These are phyloP conservation scores for Tolypocladium amazonense DNA, from an alignment of 2,329 filamentous ascomycete species.

Conservation along the genomic window DNA sequence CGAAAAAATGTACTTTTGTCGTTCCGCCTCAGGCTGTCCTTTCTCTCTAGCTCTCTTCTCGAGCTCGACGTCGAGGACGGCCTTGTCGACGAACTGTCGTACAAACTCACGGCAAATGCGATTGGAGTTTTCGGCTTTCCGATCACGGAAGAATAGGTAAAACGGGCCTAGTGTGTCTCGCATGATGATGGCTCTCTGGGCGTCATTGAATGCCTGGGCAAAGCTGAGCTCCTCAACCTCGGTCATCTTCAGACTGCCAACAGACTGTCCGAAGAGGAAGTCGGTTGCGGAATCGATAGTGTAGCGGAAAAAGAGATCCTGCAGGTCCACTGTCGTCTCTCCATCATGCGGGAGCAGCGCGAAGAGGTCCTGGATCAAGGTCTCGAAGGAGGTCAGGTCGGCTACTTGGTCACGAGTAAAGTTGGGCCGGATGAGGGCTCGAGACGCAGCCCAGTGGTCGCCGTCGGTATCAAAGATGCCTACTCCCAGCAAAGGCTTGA, in stretches of 20 bases:
- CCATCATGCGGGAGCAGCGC: slow-evolving; percentile 6
- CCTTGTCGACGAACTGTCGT: slow-evolving; percentile 5
- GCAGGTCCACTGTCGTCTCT: slow-evolving; percentile 27
- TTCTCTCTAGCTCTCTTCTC: slow-evolving; percentile 1
- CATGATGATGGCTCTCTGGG: slow-evolving; percentile 7
- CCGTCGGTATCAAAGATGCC: slow-evolving; percentile 35
- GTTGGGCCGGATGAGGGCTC: slow-evolving; percentile 17
- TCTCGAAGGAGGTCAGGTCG: slow-evolving; percentile 10
- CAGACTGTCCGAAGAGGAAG: slow-evolving; percentile 44
- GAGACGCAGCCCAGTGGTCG: slow-evolving; percentile 27
- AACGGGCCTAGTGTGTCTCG: slow-evolving; percentile 6
- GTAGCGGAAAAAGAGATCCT: slow-evolving; percentile 43
- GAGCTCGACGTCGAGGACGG: slow-evolving; percentile 1
- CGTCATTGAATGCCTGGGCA: slow-evolving; percentile 21
- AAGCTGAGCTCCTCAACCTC: slow-evolving; percentile 11
- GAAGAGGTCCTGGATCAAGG: slow-evolving; percentile 22
- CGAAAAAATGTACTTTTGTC: slow-evolving; percentile 13
- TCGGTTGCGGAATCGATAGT: slow-evolving; percentile 45
- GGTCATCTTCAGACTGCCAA: slow-evolving; percentile 6
- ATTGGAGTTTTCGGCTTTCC: slow-evolving; percentile 3
- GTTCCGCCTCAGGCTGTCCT: neutral
- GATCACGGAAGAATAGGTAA: slow-evolving; percentile 7
- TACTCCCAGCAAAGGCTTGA: slow-evolving; percentile 22
- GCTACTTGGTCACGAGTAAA: slow-evolving; percentile 15
- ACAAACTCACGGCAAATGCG: slow-evolving; percentile 5